Conservation (phyloP, 441 rosid species). For the Dalechampia spathulata region DNA sequence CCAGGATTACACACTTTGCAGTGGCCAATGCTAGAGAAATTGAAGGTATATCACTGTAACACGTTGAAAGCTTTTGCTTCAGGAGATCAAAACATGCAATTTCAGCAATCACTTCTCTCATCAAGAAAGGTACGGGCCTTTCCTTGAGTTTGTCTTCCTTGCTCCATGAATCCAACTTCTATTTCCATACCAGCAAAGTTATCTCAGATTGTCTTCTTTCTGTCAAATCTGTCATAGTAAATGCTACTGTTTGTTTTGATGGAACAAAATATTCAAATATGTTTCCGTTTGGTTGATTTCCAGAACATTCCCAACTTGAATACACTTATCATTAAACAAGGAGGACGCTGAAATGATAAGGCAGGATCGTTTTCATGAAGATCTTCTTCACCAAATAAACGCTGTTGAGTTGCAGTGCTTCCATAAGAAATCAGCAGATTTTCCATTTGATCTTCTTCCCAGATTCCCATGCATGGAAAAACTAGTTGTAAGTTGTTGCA, state of each 20-base stretch:
- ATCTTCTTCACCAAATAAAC: constrained; percentile 3
- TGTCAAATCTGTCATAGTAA: no score
- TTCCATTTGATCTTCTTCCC: constrained; percentile 14
- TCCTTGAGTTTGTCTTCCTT: no score
- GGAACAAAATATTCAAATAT: no score
- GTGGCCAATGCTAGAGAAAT: neutral
- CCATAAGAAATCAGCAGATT: constrained; percentile 3
- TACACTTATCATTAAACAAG: constrained; percentile 2
- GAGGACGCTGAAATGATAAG: constrained; percentile 6
- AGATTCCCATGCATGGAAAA: constrained; percentile 14
- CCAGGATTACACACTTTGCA: neutral
- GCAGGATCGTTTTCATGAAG: no score
- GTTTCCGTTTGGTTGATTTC: neutral
- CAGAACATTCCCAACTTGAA: constrained; percentile 18
- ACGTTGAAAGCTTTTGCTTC: neutral
- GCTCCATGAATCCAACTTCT: neutral
- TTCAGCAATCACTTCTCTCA: constrained; percentile 5
- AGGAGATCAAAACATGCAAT: neutral
- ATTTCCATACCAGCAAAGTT: neutral
- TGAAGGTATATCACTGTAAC: neutral
- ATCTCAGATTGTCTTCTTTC: neutral
- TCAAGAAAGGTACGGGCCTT: constrained; percentile 7
- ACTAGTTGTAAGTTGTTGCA: neutral
- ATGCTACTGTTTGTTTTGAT: no score
- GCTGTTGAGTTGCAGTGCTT: constrained; percentile 9